Percentiles rank a stretch among this genome's conserved stretches.
phyloP scores from a whole-genome alignment of 177 flowering plant species.

The Tripterygium wilfordii region DNA sequence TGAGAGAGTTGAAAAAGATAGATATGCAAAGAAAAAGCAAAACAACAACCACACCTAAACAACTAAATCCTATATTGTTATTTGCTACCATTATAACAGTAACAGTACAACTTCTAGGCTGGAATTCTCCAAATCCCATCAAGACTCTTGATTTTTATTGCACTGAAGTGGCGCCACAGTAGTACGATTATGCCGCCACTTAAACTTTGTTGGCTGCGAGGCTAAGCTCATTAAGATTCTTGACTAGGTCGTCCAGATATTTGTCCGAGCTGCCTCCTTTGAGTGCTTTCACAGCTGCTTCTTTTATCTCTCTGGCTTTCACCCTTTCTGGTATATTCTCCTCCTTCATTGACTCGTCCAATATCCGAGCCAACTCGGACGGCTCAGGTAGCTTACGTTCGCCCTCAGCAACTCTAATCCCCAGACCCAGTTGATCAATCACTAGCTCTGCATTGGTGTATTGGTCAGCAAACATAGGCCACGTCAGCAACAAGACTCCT shows the following conservation, averaged over 20 bases:
- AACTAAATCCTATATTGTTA: too few relatives aligned
- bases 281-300: neutral
- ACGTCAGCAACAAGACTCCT: conserved; percentile 20
- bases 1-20: too few relatives aligned
- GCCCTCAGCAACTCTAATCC: conserved; percentile 18
- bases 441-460: conserved; percentile 21
- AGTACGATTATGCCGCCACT: too few relatives aligned
- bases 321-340: neutral
- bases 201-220: too few relatives aligned
- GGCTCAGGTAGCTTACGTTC: conserved; percentile 9
- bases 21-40: too few relatives aligned
- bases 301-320: conserved; percentile 4
- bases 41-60: too few relatives aligned
- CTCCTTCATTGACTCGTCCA: conserved; percentile 11
- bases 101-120: too few relatives aligned
- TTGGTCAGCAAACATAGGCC: conserved; percentile 36
- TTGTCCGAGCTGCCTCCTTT: conserved; percentile 11
- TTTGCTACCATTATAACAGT: too few relatives aligned
- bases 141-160: too few relatives aligned
- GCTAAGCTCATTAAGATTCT: neutral
- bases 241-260: conserved; percentile 5
- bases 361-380: conserved; percentile 11
- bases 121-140: too few relatives aligned
- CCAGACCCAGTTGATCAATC: conserved; percentile 19
- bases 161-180: too few relatives aligned